These are phyloP conservation scores for Macadamia tetraphylla DNA, from an alignment of 164 flowering plant genomes.

Conservation along the genomic window DNA sequence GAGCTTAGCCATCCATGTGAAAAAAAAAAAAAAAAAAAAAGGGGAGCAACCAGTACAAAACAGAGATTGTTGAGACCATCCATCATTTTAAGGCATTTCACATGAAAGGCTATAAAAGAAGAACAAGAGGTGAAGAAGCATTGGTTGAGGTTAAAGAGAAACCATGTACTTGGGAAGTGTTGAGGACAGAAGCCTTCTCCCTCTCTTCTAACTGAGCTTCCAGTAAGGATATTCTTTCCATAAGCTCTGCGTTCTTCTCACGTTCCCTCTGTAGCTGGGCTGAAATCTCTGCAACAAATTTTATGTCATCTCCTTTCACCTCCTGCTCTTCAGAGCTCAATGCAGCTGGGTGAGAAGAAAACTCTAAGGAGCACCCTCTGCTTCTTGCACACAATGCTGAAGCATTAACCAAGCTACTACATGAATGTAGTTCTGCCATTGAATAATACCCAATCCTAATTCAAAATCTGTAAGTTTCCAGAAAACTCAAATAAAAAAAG, in stretches of 20 bases:
- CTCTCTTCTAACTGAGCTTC: constrained; percentile 42
- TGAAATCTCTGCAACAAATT: constrained; percentile 31
- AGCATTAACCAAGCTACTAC: constrained; percentile 31
- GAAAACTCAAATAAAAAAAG: neutral
- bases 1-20: too few relatives aligned
- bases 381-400: constrained; percentile 28
- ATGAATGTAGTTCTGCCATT: constrained; percentile 42
- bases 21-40: too few relatives aligned
- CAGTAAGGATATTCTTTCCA: constrained; percentile 43
- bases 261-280: constrained; percentile 48
- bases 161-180: constrained; percentile 15
- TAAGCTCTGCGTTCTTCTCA: constrained; percentile 42
- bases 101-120: neutral
- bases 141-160: too few relatives aligned
- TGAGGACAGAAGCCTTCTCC: constrained; percentile 15
- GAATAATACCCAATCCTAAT: neutral
- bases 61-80: neutral
- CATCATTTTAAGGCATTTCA: neutral
- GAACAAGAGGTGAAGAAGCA: neutral
- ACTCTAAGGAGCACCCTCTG: constrained; percentile 12
- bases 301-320: constrained; percentile 20
- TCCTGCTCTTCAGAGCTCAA: constrained; percentile 19
- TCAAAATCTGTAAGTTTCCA: neutral
- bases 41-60: too few relatives aligned
- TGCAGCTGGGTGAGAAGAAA: constrained; percentile 4